phyloP scores from a whole-genome alignment of 2,329 filamentous ascomycete genomes.

The Colletotrichum sp. region DNA sequence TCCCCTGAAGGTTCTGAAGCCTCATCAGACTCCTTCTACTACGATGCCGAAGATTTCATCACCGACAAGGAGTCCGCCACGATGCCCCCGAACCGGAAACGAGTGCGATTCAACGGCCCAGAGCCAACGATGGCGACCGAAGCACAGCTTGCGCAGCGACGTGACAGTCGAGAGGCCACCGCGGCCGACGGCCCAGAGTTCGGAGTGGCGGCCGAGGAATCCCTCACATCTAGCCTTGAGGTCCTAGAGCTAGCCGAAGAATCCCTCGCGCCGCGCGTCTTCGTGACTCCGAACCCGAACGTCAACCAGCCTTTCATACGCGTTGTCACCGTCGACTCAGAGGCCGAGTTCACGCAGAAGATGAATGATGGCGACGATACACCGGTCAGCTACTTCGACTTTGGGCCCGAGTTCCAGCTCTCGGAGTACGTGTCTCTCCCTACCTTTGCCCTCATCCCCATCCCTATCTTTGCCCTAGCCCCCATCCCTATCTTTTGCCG shows the following conservation, averaged over 20 bases:
- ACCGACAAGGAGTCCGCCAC: background rate
- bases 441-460: background rate
- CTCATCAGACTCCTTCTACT: background rate
- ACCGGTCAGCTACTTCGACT: background rate
- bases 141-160: too few species aligned
- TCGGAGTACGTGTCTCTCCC: background rate
- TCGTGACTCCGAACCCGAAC: background rate
- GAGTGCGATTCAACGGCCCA: background rate
- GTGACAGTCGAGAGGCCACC: background rate
- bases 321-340: background rate
- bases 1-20: background rate
- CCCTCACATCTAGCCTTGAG: background rate
- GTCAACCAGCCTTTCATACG: background rate
- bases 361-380: background rate
- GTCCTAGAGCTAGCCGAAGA: background rate
- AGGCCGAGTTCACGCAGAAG: background rate
- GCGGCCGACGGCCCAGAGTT: background rate
- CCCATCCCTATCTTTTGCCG: too few species aligned
- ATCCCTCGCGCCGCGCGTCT: background rate
- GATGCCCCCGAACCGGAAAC: background rate
- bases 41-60: background rate
- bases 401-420: background rate
- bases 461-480: background rate
- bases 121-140: background rate
- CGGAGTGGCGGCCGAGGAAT: background rate